Conservation (phyloP, 495 filamentous ascomycete species). For the Neurospora pannonica region DNA sequence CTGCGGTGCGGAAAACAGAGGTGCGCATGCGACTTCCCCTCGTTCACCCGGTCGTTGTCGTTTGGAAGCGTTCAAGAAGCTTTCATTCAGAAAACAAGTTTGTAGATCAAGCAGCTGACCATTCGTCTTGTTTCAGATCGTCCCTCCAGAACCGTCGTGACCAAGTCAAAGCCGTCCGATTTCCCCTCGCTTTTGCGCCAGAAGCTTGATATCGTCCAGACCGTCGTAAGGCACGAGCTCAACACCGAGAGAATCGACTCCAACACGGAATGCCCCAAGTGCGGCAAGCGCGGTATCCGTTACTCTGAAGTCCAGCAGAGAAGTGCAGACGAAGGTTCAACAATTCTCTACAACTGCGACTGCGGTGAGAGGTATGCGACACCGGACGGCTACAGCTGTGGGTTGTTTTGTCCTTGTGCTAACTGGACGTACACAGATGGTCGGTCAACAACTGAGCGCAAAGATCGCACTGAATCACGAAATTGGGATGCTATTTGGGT, state of each 20-base stretch:
- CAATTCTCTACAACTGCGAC: conserved; percentile 77
- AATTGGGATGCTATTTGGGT: background rate
- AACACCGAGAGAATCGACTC: conserved; percentile 65
- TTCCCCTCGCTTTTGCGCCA: conserved; percentile 82
- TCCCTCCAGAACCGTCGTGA: conserved; percentile 69
- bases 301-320: conserved; percentile 79
- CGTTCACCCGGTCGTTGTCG: background rate
- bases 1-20: conserved; percentile 76
- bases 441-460: conserved; percentile 21
- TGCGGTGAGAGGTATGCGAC: conserved; percentile 73
- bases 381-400: background rate
- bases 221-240: conserved; percentile 65
- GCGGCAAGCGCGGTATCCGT: conserved; percentile 72
- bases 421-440: conserved; percentile 37
- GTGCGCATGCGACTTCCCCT: conserved; percentile 32
- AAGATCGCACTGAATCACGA: background rate
- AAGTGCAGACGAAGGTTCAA: conserved; percentile 90
- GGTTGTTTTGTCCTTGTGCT: conserved; percentile 5
- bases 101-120: background rate
- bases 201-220: conserved; percentile 78
- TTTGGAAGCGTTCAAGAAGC: background rate
- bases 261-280: conserved; percentile 64
- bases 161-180: conserved; percentile 69
- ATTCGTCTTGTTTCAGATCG: conserved; percentile 47
- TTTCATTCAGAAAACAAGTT: background rate